Percentiles rank a stretch among this genome's conserved stretches.
Conservation (phyloP, 2,329 filamentous ascomycete species). For the Penicillium italicum region DNA sequence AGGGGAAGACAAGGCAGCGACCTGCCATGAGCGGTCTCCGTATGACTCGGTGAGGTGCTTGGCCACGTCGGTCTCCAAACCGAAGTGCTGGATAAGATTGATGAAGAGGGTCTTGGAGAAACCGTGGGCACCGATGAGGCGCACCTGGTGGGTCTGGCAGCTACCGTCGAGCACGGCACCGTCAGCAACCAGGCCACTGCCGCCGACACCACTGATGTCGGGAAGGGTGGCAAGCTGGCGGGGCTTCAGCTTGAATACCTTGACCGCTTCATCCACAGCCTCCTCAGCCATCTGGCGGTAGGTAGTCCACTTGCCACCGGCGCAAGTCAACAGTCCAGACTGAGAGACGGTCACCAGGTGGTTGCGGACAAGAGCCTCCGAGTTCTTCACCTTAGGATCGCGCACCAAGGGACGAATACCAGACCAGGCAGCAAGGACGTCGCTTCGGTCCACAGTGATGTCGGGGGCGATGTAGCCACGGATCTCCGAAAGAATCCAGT, state of each 20-base stretch:
- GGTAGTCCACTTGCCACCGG: constrained; percentile 89
- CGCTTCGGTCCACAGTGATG: constrained; percentile 77
- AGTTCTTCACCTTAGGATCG: constrained; percentile 80
- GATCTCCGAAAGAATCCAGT: constrained; percentile 83
- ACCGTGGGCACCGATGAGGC: constrained; percentile 77
- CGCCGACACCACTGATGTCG: constrained; percentile 67
- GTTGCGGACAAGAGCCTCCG: constrained; percentile 81
- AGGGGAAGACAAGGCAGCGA: constrained; percentile 72
- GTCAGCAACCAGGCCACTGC: constrained; percentile 67
- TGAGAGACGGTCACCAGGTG: constrained; percentile 77
- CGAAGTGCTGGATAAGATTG: constrained; percentile 89
- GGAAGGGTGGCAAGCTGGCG: constrained; percentile 58
- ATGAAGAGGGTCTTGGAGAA: constrained; percentile 91
- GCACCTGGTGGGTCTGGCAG: constrained; percentile 80
- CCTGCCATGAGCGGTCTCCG: constrained; percentile 87
- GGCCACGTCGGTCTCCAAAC: constrained; percentile 85
- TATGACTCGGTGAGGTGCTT: constrained; percentile 85
- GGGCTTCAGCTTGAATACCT: constrained; percentile 61
- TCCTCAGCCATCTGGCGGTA: constrained; percentile 93
- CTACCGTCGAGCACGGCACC: constrained; percentile 66
- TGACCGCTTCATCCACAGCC: constrained; percentile 75
- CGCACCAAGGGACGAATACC: constrained; percentile 83
- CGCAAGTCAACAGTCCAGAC: constrained; percentile 77
- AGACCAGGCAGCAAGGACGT: constrained; percentile 87
- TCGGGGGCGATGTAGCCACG: constrained; percentile 77